A percentile compares a stretch with the other conserved stretches of the same genome.
Evolutionary conservation across 179 eudicot genomes (phyloP).

Genomic region (Silene noctiflora): DNA sequence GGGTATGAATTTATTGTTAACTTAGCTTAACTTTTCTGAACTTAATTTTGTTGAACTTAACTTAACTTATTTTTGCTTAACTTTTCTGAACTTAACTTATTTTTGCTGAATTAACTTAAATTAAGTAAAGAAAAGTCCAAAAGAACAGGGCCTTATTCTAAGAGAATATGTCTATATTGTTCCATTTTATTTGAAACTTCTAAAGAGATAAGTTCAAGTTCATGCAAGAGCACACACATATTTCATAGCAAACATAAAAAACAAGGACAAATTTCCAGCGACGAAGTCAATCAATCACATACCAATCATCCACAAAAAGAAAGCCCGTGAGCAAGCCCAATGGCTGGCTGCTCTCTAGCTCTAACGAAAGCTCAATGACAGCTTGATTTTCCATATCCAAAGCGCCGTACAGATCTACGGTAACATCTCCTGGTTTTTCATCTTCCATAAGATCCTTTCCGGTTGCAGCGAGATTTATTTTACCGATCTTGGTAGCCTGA

Average conservation of each 20-base stretch:
- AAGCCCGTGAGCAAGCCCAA: constrained; percentile 89
- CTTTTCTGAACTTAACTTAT: too few relatives aligned
- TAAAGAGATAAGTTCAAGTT: background rate
- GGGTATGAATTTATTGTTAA: too few relatives aligned
- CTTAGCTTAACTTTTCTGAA: too few relatives aligned
- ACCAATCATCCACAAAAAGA: constrained; percentile 95
- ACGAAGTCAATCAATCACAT: constrained; percentile 24
- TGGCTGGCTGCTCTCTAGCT: constrained; percentile 78
- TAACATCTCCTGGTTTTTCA: constrained; percentile 95
- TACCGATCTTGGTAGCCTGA: constrained; percentile 96
- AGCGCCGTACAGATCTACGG: constrained; percentile 84
- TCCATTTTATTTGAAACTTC: background rate
- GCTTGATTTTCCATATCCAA: constrained; percentile 82
- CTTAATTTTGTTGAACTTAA: too few relatives aligned
- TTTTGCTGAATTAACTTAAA: too few relatives aligned
- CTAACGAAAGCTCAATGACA: constrained; percentile 56
- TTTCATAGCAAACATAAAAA: background rate
- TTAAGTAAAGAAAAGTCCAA: too few relatives aligned
- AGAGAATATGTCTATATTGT: background rate
- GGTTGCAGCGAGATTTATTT: constrained; percentile 96
- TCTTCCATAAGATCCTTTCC: constrained; percentile 99
- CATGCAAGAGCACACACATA: background rate
- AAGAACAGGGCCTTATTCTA: too few relatives aligned
- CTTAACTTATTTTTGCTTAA: too few relatives aligned
- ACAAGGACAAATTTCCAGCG: background rate